Evolutionary conservation across 192 early-diverging fungal genomes (phyloP).

Genomic region (Pilobolus umbonatus): DNA sequence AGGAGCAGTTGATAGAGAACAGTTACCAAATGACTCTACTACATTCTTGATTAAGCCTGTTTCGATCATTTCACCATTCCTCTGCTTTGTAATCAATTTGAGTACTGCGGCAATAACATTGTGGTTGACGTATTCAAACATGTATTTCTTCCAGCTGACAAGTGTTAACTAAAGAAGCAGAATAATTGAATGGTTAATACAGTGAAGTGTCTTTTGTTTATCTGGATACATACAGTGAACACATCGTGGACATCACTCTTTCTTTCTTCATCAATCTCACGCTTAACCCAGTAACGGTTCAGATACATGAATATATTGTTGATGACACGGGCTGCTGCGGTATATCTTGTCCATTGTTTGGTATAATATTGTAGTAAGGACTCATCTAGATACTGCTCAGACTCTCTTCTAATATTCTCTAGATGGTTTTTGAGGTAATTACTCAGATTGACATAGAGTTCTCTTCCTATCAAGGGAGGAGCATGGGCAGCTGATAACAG

Average conservation of each 20-base stretch:
- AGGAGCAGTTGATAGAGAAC: neutral
- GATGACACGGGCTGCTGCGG: constrained; percentile 75
- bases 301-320: constrained; percentile 92
- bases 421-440: constrained; percentile 54
- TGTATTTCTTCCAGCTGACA: constrained; percentile 81
- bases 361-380: constrained; percentile 84
- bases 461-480: constrained; percentile 51
- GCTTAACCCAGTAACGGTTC: constrained; percentile 96
- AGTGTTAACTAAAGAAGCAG: constrained; percentile 57
- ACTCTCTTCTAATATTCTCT: constrained; percentile 45
- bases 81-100: constrained; percentile 72
- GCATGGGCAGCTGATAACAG: constrained; percentile 15
- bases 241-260: constrained; percentile 85
- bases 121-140: constrained; percentile 63
- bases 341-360: constrained; percentile 85
- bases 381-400: constrained; percentile 68
- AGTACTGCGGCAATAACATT: constrained; percentile 76
- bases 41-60: constrained; percentile 80
- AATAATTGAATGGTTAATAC: neutral
- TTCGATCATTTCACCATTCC: constrained; percentile 89
- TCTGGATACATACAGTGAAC: constrained; percentile 69
- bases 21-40: constrained; percentile 85
- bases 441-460: constrained; percentile 46
- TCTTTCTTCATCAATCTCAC: constrained; percentile 91
- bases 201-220: too few relatives aligned